phyloP scores from a whole-genome alignment of 306 rosid genomes.

The Alnus rubra region DNA sequence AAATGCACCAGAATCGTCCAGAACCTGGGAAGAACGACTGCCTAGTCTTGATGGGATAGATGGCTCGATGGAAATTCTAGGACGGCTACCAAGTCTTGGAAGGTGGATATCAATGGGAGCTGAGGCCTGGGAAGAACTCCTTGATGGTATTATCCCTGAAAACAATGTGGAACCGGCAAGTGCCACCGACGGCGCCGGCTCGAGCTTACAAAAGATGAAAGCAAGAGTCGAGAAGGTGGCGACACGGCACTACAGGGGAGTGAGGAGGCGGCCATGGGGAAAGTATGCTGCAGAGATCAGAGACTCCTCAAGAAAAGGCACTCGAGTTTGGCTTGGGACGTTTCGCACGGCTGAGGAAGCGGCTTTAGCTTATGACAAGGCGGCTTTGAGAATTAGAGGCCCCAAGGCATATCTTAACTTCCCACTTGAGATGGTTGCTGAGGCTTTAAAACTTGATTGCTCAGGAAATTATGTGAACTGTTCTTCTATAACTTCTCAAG shows the following conservation, averaged over 20 bases:
- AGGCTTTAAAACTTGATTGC: slow-evolving; percentile 38
- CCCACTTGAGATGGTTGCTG: slow-evolving; percentile 62
- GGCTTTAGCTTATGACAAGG: slow-evolving; percentile 93
- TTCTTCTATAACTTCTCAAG: slow-evolving; percentile 2
- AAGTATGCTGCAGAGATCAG: slow-evolving; percentile 93
- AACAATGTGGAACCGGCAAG: background rate
- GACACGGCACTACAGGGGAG: slow-evolving; percentile 75
- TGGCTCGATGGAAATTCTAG: slow-evolving; percentile 58
- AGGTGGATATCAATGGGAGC: slow-evolving; percentile 96
- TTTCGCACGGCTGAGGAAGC: slow-evolving; percentile 87
- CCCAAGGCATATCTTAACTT: slow-evolving; percentile 74
- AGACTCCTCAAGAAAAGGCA: slow-evolving; percentile 76
- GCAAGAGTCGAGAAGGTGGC: slow-evolving; percentile 29
- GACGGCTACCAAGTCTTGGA: slow-evolving; percentile 83
- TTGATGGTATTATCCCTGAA: slow-evolving; percentile 35
- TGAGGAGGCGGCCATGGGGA: slow-evolving; percentile 96
- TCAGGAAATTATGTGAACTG: background rate
- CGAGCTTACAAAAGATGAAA: slow-evolving; percentile 7
- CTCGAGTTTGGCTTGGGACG: slow-evolving; percentile 97
- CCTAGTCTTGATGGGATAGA: slow-evolving; percentile 56
- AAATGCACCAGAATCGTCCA: slow-evolving; percentile 25
- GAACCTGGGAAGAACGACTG: slow-evolving; percentile 58
- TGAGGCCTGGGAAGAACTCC: slow-evolving; percentile 81
- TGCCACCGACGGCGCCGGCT: background rate
- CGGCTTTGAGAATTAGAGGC: slow-evolving; percentile 89